Base-by-base conservation (phyloP, 768 basidiomycete genomes). In the Mycena chlorophos region DNA sequence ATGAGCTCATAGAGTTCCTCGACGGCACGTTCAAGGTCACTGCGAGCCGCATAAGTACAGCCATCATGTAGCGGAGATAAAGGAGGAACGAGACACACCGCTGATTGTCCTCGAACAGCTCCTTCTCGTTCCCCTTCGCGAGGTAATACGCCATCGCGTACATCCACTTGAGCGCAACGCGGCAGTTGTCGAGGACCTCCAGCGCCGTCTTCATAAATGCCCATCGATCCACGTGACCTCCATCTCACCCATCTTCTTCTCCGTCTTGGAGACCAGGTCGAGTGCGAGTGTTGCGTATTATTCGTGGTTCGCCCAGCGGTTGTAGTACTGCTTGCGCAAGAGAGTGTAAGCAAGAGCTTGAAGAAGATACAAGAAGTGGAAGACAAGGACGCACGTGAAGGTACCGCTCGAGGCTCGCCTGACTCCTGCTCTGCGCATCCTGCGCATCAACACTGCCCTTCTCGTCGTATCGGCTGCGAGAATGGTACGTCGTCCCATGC, bases 161-260 rank as follows among this genome's bases (percentile, higher is more conserved):
- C 13, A 95, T 98, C 96, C 97, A 99, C 73, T 98, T 98, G 55
- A 99, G 84, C 34, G 96, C 97, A 78, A 86, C 91, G 25, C 97
- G 85, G 73, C 97, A 91, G 69, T 87, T 87, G 64, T 88, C 83
- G 34, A 91, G 83, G 69, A 89, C 88, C 66, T 98, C 97, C 3
- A 98, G 94, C 0, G 97, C 97, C 72, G 94, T 95, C 79, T 94
- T 94, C 82, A 97, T 95, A 73, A 99, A 99, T 98, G 96, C 27
- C 86, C 69, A 73, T 99, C 95, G 63, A 99, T 99, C 97, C 97
- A 99, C 13, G 87, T 88, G 60, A 94, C 82, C 77, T 98, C 96
- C 89, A 98, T 96, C 73, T 97, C 94, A 72, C 98, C 94, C 97
- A 99, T 99, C 86, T 98, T 98, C 84, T 96, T 94, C 81, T 99